These are phyloP conservation scores for Penicillium rolfsii DNA, from an alignment of 2,329 filamentous ascomycete genomes.

Conservation along the genomic window DNA sequence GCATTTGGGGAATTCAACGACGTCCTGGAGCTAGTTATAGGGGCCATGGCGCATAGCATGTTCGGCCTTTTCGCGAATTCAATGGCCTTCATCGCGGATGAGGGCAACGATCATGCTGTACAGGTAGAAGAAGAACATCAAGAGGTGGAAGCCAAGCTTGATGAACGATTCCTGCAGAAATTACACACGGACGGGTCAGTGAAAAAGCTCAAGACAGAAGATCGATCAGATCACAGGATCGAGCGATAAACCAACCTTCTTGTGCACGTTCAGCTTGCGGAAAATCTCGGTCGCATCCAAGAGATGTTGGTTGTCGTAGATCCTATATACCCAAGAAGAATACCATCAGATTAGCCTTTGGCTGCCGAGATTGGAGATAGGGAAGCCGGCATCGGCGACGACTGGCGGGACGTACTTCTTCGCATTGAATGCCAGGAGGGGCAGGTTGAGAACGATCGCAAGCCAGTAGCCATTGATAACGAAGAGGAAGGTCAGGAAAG, in stretches of 20 bases:
- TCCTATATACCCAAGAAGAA: slow-evolving; percentile 59
- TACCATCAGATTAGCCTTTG: slow-evolving; percentile 28
- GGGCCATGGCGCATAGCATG: slow-evolving; percentile 46
- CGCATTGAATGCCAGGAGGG: slow-evolving; percentile 87
- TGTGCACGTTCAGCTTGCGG: slow-evolving; percentile 97
- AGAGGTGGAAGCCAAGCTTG: slow-evolving; percentile 96
- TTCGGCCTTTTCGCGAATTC: slow-evolving; percentile 51
- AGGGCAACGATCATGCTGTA: slow-evolving; percentile 98
- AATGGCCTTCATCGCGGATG: slow-evolving; percentile 91
- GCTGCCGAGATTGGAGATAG: neutral
- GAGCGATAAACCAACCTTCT: slow-evolving; percentile 69
- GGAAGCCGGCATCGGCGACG: slow-evolving; percentile 5
- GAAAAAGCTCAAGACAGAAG: neutral
- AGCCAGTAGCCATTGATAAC: slow-evolving; percentile 99
- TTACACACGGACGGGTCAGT: slow-evolving; percentile 13
- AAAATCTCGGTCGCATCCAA: slow-evolving; percentile 99
- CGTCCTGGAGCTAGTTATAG: slow-evolving; percentile 23
- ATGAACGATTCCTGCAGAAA: slow-evolving; percentile 90
- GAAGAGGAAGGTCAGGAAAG: slow-evolving; percentile 92
- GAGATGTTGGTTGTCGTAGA: slow-evolving; percentile 94
- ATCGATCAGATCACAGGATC: neutral
- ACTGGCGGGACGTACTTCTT: slow-evolving; percentile 78
- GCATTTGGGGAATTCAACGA: slow-evolving; percentile 6
- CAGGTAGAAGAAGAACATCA: slow-evolving; percentile 99
- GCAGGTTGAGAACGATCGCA: slow-evolving; percentile 86